phyloP scores from a whole-genome alignment of 1,284 basidiomycete species.

The Entoloma clypeatum region DNA sequence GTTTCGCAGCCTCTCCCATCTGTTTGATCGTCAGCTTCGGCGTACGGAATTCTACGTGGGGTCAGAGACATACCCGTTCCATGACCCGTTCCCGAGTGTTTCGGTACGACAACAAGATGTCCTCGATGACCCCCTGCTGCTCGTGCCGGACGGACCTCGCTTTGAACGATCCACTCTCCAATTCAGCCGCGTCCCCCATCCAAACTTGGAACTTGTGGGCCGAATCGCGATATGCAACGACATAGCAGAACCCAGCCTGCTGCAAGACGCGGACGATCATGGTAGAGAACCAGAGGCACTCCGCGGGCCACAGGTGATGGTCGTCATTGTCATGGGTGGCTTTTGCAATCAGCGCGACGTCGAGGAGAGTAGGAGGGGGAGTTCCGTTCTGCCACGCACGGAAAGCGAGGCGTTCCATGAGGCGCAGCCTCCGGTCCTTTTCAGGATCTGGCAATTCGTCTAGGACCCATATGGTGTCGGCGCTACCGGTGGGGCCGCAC shows the following conservation, averaged over 20 bases:
- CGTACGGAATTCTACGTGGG: not conserved
- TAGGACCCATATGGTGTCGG: slow-evolving; percentile 13
- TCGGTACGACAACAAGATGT: slow-evolving; percentile 12
- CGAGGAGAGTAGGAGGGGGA: slow-evolving; percentile 14
- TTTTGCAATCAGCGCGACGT: slow-evolving; percentile 13
- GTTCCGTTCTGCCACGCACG: slow-evolving; percentile 6
- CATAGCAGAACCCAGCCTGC: slow-evolving; percentile 11
- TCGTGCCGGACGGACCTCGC: slow-evolving; percentile 12
- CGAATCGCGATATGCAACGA: slow-evolving; percentile 12
- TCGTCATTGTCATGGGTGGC: slow-evolving; percentile 16
- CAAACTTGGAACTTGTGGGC: slow-evolving; percentile 11
- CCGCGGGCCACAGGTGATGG: slow-evolving; percentile 12
- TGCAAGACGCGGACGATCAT: slow-evolving; percentile 16
- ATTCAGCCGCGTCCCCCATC: slow-evolving; percentile 10
- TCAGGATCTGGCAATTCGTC: slow-evolving; percentile 11
- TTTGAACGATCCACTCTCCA: slow-evolving; percentile 5
- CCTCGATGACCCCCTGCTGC: slow-evolving; percentile 8
- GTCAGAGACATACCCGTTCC: slow-evolving; percentile 5
- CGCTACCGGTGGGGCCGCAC: not conserved
- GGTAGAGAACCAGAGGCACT: slow-evolving; percentile 16
- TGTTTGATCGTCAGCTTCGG: not conserved
- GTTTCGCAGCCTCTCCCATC: slow-evolving; percentile 12
- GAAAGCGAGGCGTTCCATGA: slow-evolving; percentile 14
- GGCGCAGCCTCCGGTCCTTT: slow-evolving; percentile 1
- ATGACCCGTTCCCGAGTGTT: slow-evolving; percentile 10